A percentile compares a stretch with the other conserved stretches of the same genome.
These are phyloP conservation scores for Candida quercuum DNA, from an alignment of 805 yeast genomes.

Conservation along the genomic window DNA sequence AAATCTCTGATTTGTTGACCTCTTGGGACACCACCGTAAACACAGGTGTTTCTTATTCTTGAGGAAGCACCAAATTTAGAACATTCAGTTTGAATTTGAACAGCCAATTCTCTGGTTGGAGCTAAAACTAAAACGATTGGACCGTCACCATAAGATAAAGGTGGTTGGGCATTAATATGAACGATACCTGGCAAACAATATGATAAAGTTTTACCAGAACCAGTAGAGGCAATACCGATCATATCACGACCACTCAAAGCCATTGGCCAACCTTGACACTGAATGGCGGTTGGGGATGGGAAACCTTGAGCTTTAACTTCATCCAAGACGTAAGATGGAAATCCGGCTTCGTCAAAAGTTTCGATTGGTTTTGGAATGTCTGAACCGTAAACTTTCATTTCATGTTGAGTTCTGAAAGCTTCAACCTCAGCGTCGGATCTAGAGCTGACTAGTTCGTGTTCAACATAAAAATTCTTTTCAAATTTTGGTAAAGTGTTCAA, in stretches of 20 bases:
- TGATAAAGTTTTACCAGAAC: constrained; percentile 97
- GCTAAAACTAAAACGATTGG: constrained; percentile 94
- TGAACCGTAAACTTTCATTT: constrained; percentile 79
- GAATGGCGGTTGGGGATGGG: constrained; percentile 91
- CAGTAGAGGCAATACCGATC: constrained; percentile 98
- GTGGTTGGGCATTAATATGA: constrained; percentile 97
- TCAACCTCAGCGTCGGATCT: constrained; percentile 72
- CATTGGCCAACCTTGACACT: constrained; percentile 99
- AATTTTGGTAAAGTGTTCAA: constrained; percentile 72
- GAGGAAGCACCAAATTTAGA: constrained; percentile 89
- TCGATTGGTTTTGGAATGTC: constrained; percentile 95
- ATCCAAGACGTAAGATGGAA: constrained; percentile 86
- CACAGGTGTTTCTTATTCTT: constrained; percentile 93
- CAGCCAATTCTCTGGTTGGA: constrained; percentile 98
- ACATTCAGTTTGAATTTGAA: constrained; percentile 94
- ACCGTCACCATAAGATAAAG: constrained; percentile 91
- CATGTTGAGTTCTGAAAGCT: constrained; percentile 73
- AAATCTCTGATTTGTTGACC: constrained; percentile 97
- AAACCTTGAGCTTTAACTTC: constrained; percentile 93
- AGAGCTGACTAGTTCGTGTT: constrained; percentile 69
- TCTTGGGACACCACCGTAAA: constrained; percentile 98
- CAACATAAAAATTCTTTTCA: constrained; percentile 92
- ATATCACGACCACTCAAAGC: constrained; percentile 97
- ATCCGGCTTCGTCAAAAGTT: constrained; percentile 93
- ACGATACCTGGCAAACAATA: constrained; percentile 96